Conservation (phyloP, 1,139 yeast species). For the Debaryomycetaceae sp. region DNA sequence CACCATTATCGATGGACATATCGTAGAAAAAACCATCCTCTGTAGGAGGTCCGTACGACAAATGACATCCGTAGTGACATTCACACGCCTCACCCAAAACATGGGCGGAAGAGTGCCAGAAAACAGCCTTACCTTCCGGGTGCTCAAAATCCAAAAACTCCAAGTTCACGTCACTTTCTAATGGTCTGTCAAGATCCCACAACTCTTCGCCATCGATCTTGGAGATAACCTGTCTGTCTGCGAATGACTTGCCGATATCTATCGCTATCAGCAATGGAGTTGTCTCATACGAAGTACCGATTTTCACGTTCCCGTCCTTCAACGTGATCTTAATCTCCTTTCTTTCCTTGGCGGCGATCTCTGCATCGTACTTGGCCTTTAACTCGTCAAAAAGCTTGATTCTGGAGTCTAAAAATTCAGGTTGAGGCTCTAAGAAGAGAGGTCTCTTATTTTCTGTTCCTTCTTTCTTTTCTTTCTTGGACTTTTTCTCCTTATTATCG, state of each 20-base stretch:
- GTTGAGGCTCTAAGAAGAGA: constrained; percentile 68
- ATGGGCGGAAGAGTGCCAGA: constrained; percentile 99
- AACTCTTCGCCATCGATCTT: constrained; percentile 77
- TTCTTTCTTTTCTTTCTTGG: constrained; percentile 28
- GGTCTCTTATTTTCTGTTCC: constrained; percentile 30
- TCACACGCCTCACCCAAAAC: constrained; percentile 98
- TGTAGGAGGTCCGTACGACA: constrained; percentile 91
- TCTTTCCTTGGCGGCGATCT: constrained; percentile 57
- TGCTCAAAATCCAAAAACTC: constrained; percentile 68
- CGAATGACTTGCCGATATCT: constrained; percentile 76
- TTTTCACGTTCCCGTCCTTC: constrained; percentile 79
- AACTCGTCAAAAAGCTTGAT: constrained; percentile 75
- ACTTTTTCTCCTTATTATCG: constrained; percentile 11
- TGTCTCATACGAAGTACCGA: constrained; percentile 85
- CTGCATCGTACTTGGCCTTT: constrained; percentile 74
- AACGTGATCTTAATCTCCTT: constrained; percentile 71
- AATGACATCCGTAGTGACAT: constrained; percentile 91
- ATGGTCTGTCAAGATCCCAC: constrained; percentile 96
- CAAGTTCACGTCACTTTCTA: constrained; percentile 68
- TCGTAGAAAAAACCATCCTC: constrained; percentile 98
- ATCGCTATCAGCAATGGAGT: constrained; percentile 84
- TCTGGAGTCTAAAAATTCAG: constrained; percentile 78
- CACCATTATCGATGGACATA: constrained; percentile 82
- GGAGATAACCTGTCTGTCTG: constrained; percentile 85
- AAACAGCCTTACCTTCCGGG: constrained; percentile 91